Base-by-base conservation (phyloP, 2,329 filamentous ascomycete genomes). In the Talaromyces amestolkiae region DNA sequence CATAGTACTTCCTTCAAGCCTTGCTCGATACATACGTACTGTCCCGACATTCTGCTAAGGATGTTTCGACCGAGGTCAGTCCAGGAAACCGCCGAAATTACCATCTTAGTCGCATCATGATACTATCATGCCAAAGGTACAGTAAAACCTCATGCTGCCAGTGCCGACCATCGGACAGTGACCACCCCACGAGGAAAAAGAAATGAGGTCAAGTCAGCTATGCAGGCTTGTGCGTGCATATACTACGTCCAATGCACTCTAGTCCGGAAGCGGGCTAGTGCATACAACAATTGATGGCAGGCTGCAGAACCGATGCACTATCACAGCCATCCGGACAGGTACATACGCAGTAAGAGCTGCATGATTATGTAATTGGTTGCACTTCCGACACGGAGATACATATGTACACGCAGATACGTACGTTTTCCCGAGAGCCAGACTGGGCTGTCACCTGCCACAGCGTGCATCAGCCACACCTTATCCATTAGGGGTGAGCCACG, bases 141-240 rank as follows among this genome's bases (percentile, higher is more conserved):
- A 13, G 19, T 49, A 24, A 37, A 27, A 6, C 27, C 35, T 37
- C 11, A 13, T 10, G n/a, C n/a, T n/a, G n/a, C n/a, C n/a, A 37
- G 3, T 37, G 35, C 51, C 51, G 51, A 56, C 51, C n/a, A 35
- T 37, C 51, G 33, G 51, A 37, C 31, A 31, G 47, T 49, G 22
- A 49, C 15, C 33, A 49, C 15, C 33, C 51, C 51, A 54, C 51
- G 31, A 35, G 51, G 51, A 22, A 51, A 31, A 51, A n/a, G 47
- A 51, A 51, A 51, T 17, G 47, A 51, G 24, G 19, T 47, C 43
- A 53, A 19, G 45, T 11, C 22, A 24, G 45, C 45, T 31, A 53
- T 54, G 51, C 51, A 54, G 19, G 27, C 45, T 22, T 35, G 31
- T 54, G 51, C 51, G 51, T 54, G 31, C 51, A 54, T 53, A 53